Evolutionary conservation across 768 basidiomycete genomes (phyloP).

Genomic region (Tulasnella sp.): DNA sequence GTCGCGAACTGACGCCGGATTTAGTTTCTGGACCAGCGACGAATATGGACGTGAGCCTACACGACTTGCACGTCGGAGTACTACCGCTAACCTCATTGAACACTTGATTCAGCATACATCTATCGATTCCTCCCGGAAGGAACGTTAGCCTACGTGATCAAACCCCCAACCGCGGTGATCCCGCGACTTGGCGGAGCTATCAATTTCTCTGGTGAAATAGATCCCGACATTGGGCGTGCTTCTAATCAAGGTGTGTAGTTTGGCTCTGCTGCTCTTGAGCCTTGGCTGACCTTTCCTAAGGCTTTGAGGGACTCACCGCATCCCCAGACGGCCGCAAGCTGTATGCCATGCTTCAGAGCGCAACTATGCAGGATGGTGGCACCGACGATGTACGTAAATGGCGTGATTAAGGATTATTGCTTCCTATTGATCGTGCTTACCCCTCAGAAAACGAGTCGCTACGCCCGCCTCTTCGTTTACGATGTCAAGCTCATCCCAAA

Average conservation of each 20-base stretch:
- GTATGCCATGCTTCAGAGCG: slow-evolving; percentile 61
- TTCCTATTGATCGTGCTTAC: background rate
- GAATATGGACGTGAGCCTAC: slow-evolving; percentile 49
- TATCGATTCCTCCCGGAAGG: slow-evolving; percentile 51
- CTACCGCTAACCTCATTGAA: background rate
- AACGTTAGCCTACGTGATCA: slow-evolving; percentile 51
- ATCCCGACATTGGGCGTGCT: slow-evolving; percentile 51
- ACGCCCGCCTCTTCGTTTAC: slow-evolving; percentile 55
- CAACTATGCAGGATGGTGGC: slow-evolving; percentile 60
- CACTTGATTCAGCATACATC: slow-evolving; percentile 45
- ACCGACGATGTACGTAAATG: background rate
- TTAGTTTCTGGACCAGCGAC: slow-evolving; percentile 60
- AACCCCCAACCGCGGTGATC: slow-evolving; percentile 55
- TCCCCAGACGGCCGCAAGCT: slow-evolving; percentile 47
- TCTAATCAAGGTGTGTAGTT: slow-evolving; percentile 50
- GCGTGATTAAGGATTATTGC: background rate
- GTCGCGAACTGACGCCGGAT: background rate
- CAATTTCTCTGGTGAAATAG: slow-evolving; percentile 49
- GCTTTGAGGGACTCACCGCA: slow-evolving; percentile 58
- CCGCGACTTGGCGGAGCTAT: slow-evolving; percentile 45
- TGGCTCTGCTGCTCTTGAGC: background rate
- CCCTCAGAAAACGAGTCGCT: slow-evolving; percentile 29
- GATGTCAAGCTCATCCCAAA: slow-evolving; percentile 42
- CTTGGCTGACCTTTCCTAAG: slow-evolving; percentile 29
- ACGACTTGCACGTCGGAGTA: background rate